phyloP scores from a whole-genome alignment of 305 asterid genomes.

The Fraxinus greggii region DNA sequence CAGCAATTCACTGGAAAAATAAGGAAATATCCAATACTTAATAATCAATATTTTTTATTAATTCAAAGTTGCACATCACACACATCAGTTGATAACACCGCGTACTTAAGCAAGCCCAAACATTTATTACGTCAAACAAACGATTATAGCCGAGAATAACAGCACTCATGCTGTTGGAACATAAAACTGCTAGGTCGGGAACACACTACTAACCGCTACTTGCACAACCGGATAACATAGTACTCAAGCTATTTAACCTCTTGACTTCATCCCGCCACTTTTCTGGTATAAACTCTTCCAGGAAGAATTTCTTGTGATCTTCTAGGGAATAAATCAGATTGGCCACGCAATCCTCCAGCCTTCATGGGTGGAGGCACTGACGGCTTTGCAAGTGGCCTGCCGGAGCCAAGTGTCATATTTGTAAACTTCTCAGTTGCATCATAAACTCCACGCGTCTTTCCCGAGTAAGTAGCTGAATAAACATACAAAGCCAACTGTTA shows the following conservation, averaged over 20 bases:
- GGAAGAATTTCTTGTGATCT: slow-evolving; percentile 53
- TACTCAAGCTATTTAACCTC: not conserved
- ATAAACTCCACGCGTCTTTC: slow-evolving; percentile 41
- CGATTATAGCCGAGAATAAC: not conserved
- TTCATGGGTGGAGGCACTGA: slow-evolving; percentile 75
- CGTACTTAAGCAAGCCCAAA: not conserved
- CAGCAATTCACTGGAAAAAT: not conserved
- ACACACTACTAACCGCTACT: not conserved
- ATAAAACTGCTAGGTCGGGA: not conserved
- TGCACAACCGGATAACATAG: not conserved
- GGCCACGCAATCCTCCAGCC: slow-evolving; percentile 92
- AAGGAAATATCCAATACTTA: not conserved
- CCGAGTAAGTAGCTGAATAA: slow-evolving; percentile 36
- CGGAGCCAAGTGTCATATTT: slow-evolving; percentile 48
- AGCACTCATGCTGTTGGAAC: not conserved
- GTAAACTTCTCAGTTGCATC: slow-evolving; percentile 60
- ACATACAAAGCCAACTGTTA: not conserved
- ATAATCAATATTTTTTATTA: not conserved
- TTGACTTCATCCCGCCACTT: slow-evolving; percentile 50
- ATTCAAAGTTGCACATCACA: not conserved
- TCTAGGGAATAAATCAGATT: slow-evolving; percentile 47
- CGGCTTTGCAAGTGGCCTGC: slow-evolving; percentile 46
- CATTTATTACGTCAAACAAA: not conserved
- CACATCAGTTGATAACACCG: not conserved
- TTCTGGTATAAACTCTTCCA: slow-evolving; percentile 43